phyloP scores from a whole-genome alignment of 2,329 filamentous ascomycete genomes.

The Metarhizium humberi region DNA sequence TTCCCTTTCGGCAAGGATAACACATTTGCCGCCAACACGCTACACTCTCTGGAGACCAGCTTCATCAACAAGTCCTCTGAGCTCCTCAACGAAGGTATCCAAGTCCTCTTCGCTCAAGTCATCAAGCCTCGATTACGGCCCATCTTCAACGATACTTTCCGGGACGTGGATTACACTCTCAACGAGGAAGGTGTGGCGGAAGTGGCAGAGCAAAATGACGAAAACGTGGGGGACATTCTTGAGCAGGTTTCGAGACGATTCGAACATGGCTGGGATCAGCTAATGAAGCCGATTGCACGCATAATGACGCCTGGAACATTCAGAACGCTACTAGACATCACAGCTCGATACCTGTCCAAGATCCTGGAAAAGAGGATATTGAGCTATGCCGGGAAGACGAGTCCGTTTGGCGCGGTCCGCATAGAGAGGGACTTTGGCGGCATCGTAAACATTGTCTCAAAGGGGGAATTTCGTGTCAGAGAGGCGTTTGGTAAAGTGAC shows the following conservation, averaged over 20 bases:
- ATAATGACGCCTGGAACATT: slow-evolving; percentile 74
- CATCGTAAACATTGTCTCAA: slow-evolving; percentile 58
- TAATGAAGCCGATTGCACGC: slow-evolving; percentile 77
- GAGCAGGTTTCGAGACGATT: slow-evolving; percentile 73
- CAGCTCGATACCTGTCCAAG: slow-evolving; percentile 64
- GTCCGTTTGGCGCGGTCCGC: slow-evolving; percentile 70
- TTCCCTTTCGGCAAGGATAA: slow-evolving; percentile 79
- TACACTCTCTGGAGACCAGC: slow-evolving; percentile 58
- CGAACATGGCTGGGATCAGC: slow-evolving; percentile 72
- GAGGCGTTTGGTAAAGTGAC: slow-evolving; percentile 68
- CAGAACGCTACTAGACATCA: slow-evolving; percentile 63
- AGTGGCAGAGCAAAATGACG: slow-evolving; percentile 42
- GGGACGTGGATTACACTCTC: slow-evolving; percentile 78
- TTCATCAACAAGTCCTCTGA: slow-evolving; percentile 75
- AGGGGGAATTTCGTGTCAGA: slow-evolving; percentile 66
- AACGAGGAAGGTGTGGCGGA: slow-evolving; percentile 52
- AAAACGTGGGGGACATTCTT: slow-evolving; percentile 42
- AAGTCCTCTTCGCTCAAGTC: slow-evolving; percentile 80
- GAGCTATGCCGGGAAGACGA: slow-evolving; percentile 69
- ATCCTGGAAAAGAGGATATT: slow-evolving; percentile 83
- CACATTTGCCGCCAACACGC: slow-evolving; percentile 54
- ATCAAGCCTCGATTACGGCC: slow-evolving; percentile 77
- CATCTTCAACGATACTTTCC: slow-evolving; percentile 79
- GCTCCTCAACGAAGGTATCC: slow-evolving; percentile 73
- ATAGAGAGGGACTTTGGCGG: slow-evolving; percentile 78